A percentile compares a stretch with the other conserved stretches of the same genome.
Evolutionary conservation across 1,284 basidiomycete species (phyloP).

Genomic region (Cutaneotrichosporon sp.): DNA sequence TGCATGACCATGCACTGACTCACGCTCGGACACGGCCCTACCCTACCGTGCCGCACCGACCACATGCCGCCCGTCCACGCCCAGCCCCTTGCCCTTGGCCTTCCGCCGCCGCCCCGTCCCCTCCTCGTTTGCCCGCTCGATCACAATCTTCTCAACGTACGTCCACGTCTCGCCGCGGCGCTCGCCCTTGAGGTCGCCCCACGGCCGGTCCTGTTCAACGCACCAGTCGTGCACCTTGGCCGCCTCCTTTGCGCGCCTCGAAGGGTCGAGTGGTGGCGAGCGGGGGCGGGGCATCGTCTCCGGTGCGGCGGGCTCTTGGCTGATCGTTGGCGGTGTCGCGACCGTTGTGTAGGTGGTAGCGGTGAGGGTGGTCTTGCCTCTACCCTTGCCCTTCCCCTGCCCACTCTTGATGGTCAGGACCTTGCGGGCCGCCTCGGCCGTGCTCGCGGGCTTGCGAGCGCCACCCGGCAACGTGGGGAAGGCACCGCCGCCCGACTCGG

Average conservation of each 20-base stretch:
- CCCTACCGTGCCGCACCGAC: constrained; percentile 39
- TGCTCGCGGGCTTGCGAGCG: neutral
- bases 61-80: constrained; percentile 39
- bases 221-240: constrained; percentile 34
- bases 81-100: constrained; percentile 31
- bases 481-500: constrained; percentile 47
- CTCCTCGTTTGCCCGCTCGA: constrained; percentile 25
- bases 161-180: constrained; percentile 20
- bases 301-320: constrained; percentile 9
- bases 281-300: constrained; percentile 36
- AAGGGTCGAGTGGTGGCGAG: constrained; percentile 34
- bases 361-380: constrained; percentile 37
- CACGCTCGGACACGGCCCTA: neutral
- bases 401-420: constrained; percentile 27
- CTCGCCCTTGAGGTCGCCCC: constrained; percentile 42
- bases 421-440: constrained; percentile 15
- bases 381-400: constrained; percentile 29
- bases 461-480: constrained; percentile 44
- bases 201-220: constrained; percentile 41
- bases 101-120: constrained; percentile 30
- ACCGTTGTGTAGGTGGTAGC: constrained; percentile 30
- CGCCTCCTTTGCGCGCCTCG: constrained; percentile 36
- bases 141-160: constrained; percentile 15
- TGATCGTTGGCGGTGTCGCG: constrained; percentile 10
- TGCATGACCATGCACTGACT: neutral